phyloP scores from a whole-genome alignment of 2,329 filamentous ascomycete genomes.

The Paramyrothecium roridum region DNA sequence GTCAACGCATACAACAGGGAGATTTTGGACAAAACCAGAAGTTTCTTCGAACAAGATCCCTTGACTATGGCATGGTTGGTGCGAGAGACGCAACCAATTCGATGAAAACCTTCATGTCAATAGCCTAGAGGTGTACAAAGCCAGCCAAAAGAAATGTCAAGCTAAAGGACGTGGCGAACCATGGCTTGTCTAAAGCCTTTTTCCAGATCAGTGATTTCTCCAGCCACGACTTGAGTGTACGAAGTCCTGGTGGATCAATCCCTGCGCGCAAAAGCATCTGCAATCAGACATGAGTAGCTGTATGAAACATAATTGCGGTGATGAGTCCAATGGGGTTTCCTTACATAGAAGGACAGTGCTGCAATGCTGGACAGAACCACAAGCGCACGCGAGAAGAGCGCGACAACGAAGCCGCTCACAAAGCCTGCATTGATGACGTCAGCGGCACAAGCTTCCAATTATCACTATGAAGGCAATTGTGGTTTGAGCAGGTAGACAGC shows the following conservation, averaged over 20 bases:
- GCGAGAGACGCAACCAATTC: constrained; percentile 73
- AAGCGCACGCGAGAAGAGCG: constrained; percentile 68
- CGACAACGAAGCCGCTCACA: constrained; percentile 60
- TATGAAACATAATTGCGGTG: neutral
- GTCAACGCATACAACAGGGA: constrained; percentile 82
- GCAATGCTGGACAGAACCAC: constrained; percentile 64
- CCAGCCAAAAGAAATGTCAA: constrained; percentile 66
- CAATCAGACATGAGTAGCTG: constrained; percentile 8
- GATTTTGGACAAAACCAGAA: constrained; percentile 77
- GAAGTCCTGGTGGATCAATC: constrained; percentile 32
- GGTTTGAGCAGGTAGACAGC: neutral
- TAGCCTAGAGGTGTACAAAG: constrained; percentile 40
- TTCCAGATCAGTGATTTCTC: constrained; percentile 39
- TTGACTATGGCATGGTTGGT: constrained; percentile 77
- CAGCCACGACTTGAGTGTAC: constrained; percentile 33
- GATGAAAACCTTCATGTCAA: constrained; percentile 21
- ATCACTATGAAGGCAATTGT: neutral
- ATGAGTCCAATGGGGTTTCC: constrained; percentile 11
- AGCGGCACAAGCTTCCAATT: neutral
- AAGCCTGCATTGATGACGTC: constrained; percentile 45
- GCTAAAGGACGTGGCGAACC: constrained; percentile 69
- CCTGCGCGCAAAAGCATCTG: constrained; percentile 43
- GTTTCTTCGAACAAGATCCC: constrained; percentile 70
- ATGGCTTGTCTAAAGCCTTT: constrained; percentile 53
- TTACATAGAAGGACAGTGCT: constrained; percentile 61